Percentiles rank a stretch among this genome's conserved stretches.
Conservation (phyloP, 805 yeast genomes). For the Kazachstania psychrophila region DNA sequence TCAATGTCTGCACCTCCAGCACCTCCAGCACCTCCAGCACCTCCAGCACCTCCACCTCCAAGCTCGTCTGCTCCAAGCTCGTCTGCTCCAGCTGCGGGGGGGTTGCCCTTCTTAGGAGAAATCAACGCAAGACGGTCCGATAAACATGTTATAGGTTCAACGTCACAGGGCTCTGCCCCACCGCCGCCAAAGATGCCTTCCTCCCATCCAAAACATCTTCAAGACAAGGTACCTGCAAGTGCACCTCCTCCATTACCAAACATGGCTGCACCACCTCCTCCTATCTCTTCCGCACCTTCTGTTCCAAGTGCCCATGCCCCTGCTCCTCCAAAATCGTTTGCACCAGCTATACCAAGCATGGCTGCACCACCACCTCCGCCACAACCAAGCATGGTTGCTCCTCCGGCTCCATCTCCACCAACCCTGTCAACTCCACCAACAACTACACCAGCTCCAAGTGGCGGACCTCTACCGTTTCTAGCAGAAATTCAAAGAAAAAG, state of each 20-base stretch:
- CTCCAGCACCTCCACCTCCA: conserved; percentile 10
- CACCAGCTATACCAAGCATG: conserved; percentile 14
- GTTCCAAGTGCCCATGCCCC: too few relatives aligned
- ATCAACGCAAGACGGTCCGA: conserved; percentile 46
- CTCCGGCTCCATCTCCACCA: conserved; percentile 21
- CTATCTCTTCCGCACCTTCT: conserved; percentile 19
- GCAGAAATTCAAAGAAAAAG: conserved; percentile 43
- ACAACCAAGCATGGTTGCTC: conserved; percentile 8
- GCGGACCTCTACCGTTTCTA: conserved; percentile 41
- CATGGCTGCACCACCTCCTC: conserved; percentile 23
- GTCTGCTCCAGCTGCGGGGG: conserved; percentile 28
- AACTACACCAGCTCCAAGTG: conserved; percentile 17
- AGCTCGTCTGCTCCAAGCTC: conserved; percentile 5
- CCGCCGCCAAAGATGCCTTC: conserved; percentile 28
- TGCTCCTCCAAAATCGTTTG: conserved; percentile 14
- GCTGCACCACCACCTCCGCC: conserved; percentile 21
- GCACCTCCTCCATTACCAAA: conserved; percentile 14
- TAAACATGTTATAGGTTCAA: conserved; percentile 31
- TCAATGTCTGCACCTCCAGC: conserved; percentile 17
- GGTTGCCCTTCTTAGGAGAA: conserved; percentile 44
- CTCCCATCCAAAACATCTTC: conserved; percentile 1
- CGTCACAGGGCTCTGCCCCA: background rate
- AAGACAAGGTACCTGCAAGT: conserved; percentile 2
- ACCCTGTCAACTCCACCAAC: conserved; percentile 7
- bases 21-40: conserved; percentile 8